Evolutionary conservation across 2,329 filamentous ascomycete genomes (phyloP).

Genomic region (Leptographium lundbergii): DNA sequence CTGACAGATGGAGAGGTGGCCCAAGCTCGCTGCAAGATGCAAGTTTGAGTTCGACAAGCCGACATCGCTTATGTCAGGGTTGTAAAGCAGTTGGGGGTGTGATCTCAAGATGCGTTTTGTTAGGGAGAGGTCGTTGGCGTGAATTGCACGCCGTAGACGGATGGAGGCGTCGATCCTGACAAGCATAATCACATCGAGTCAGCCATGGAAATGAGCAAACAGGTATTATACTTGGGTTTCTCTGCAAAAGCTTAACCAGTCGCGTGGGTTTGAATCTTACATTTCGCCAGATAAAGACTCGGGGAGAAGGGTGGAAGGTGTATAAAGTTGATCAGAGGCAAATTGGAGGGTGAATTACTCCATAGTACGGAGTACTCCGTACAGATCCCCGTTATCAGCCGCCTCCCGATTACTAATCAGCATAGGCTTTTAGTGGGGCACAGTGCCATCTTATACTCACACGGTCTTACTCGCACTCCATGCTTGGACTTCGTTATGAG

Average conservation of each 20-base stretch:
- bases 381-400: no score
- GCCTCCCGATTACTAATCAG: no score
- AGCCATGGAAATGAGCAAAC: background rate
- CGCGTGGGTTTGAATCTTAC: background rate
- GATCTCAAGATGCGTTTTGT: slow-evolving; percentile 64
- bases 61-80: slow-evolving; percentile 58
- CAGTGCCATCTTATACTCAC: no score
- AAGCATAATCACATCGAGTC: background rate
- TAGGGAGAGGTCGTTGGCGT: slow-evolving; percentile 57
- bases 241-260: no score
- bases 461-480: no score
- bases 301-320: background rate
- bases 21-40: slow-evolving; percentile 66
- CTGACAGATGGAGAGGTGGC: slow-evolving; percentile 54
- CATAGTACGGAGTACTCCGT: no score
- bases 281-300: background rate
- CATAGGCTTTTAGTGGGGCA: no score
- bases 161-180: slow-evolving; percentile 64
- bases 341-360: no score
- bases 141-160: slow-evolving; percentile 71
- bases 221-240: no score
- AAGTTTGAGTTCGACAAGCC: slow-evolving; percentile 72
- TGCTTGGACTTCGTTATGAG: no score
- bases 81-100: slow-evolving; percentile 59
- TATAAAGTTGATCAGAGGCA: background rate